Evolutionary conservation across 2,329 filamentous ascomycete species (phyloP), one percentile per base, ranked within the genome.

Genomic region (Mariannaea elegans): DNA sequence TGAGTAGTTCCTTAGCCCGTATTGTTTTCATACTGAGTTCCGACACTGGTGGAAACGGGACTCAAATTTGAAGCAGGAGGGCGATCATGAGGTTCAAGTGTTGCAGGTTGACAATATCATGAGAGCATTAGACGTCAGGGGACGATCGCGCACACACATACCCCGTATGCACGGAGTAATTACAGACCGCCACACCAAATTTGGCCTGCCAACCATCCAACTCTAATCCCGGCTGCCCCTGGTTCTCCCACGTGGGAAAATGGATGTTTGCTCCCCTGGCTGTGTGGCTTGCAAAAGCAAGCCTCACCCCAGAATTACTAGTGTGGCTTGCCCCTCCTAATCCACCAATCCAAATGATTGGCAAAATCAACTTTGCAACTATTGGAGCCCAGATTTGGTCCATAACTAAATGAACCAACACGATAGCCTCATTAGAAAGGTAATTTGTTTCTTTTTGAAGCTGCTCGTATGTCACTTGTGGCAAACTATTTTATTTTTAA

Each of bases 191-290:
- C 38, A 49, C 56, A 49, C 45, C 36, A 29, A 7, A 5, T 21
- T 19, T 19, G 38, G 8, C 16, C 45, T 54, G 42, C 24, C 48
- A 16, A 34, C 31, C 36, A 46, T 29, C 55, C 55, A 52, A 38
- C 41, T 34, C 32, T 58, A 18, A 49, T 27, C 24, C 24, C 9
- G 24, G 24, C 24, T 44, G 50, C 50, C 56, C 56, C 56, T 59
- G 56, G 56, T 12, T 9, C 14, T 44, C n/a, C 50, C 56, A 59
- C 56, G 56, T 59, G 56, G 56, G 39, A 56, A 13, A 47, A 23
- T 27, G 32, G 36, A 39, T 18, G 27, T 6, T 23, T 6, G 14
- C n/a, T 32, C 45, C 24, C 42, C 44, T 47, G 51, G 21, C 32
- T 16, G 34, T 48, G 56, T 59, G 56, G 49, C 49, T 53, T 54